Percentiles rank a stretch among this genome's conserved stretches.
Evolutionary conservation across 768 basidiomycete species (phyloP).

Genomic region (Glaciozyma antarctica): DNA sequence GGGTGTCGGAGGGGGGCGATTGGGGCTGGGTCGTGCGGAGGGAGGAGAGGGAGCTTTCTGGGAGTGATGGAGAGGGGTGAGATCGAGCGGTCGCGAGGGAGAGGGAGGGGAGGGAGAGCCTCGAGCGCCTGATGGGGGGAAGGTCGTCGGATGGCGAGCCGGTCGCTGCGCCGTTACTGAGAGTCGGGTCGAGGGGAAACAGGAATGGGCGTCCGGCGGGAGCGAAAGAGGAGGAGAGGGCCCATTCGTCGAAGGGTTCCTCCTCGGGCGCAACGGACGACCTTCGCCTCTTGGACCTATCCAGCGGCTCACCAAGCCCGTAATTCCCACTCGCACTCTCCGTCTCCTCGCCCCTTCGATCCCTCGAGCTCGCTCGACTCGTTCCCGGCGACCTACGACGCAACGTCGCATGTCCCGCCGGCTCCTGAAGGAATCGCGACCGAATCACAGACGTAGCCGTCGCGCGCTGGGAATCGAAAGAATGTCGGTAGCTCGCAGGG

Average conservation of each 20-base stretch:
- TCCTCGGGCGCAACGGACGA: background rate
- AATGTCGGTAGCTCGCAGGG: background rate
- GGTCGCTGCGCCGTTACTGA: too few relatives aligned
- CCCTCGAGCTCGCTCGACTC: background rate
- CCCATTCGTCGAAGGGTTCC: background rate
- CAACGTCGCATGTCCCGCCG: background rate
- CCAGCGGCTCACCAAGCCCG: background rate
- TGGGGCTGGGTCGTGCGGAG: too few relatives aligned
- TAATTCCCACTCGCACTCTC: background rate
- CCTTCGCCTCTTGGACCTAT: background rate
- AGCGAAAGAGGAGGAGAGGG: background rate
- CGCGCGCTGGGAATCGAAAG: conserved; percentile 9
- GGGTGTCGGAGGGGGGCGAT: too few relatives aligned
- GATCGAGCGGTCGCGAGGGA: too few relatives aligned
- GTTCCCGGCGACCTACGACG: background rate
- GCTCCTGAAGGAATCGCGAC: background rate
- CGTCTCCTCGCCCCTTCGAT: background rate
- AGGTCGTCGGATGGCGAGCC: too few relatives aligned
- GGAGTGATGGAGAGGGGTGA: too few relatives aligned
- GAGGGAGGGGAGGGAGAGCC: too few relatives aligned
- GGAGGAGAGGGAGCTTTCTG: too few relatives aligned
- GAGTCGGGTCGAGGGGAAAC: too few relatives aligned
- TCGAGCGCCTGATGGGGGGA: too few relatives aligned
- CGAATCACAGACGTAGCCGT: background rate
- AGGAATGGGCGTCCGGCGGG: background rate